Evolutionary conservation across 2,329 filamentous ascomycete species (phyloP), one percentile per base, ranked within the genome.

Genomic region (Trichoderma simmonsii): DNA sequence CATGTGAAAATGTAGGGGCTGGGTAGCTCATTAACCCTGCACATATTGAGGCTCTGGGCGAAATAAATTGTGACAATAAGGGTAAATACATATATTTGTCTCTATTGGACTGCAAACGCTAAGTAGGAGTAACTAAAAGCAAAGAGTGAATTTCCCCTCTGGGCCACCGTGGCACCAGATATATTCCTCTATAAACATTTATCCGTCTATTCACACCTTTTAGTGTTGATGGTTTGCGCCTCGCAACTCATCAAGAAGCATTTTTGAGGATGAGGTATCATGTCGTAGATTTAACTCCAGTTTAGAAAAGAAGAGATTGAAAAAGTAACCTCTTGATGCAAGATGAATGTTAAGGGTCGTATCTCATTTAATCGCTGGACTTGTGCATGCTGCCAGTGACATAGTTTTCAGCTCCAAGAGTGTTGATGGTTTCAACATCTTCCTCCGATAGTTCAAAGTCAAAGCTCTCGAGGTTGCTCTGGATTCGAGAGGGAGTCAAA

Each of bases 351-450:
- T 1, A 48, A 24, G n/a, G 11, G 9, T 48, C 68, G 24, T 64
- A 26, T 34, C 15, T 72, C 73, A 69, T 75, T 80, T 72, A 83
- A 75, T 83, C 81, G 32, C 73, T 60, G 48, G 81, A 81, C 77
- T 82, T 82, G 78, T 83, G 82, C 78, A 83, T 82, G 74, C 76
- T 79, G 75, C 82, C 91, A 14, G 92, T 94, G 28, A 94, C 91
- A 34, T 94, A 85, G 79, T 90, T 88, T 82, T 94, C 92, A 78
- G 93, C 90, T 43, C 77, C 79, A 66, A 94, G 83, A 2, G 71
- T 11, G 43, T 51, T 51, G 43, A 51, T 51, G 4, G 43, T 82
- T 76, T 85, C 80, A 84, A 93, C 86, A 77, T 93, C 91, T 57
- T 81, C 85, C 24, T 84, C 81, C 0, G 85, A 84, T 71, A 94